Base-by-base conservation (phyloP, 352 stramenopile genomes). In the Globisporangium cederbergense region DNA sequence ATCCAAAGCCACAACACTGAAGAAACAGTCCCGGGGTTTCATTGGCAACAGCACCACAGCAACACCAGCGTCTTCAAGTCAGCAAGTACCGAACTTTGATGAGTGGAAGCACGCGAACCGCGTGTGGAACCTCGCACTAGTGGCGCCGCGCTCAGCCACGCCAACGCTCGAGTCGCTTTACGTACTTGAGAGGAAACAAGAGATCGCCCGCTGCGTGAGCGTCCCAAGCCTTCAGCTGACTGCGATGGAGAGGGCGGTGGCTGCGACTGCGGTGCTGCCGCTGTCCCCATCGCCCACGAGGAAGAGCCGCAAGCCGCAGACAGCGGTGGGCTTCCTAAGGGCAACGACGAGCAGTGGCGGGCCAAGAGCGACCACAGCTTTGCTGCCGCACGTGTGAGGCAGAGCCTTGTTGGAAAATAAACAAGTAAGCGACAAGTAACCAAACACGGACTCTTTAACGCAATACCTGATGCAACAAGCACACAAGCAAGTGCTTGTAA, bases 81-180 rank as follows among this genome's bases (percentile, higher is more conserved):
- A 68, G 10, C 46, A 47, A 6, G 66, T 79, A 34, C 66, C 79
- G 18, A 78, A 62, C 43, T 88, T 90, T 58, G 78, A 90, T 8
- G 79, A 89, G 28, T 90, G 81, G 81, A 89, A 88, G 57, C 52
- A 58, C 2, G 63, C 65, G 22, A 90, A 77, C 4, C 74, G 75
- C 11, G 76, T 90, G 25, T 90, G 79, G 81, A 74, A 58, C 42
- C 59, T 78, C 18, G 54, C 64, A 0, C n/a, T 40, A 16, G 8
- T 60, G 10, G 40, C 40, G 5, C 40, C 60, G n/a, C 49, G 73
- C 45, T 59, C 64, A 0, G 34, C 64, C 0, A 88, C 73, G 2
- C 79, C 77, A 7, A 77, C 79, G 1, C 64, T 76, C 51, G 66
- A 74, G 2, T 45, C 60, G 0, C 66, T 87, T 6, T 46, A 60